A percentile compares a stretch with the other conserved stretches of the same genome.
phyloP scores from a whole-genome alignment of 208 protist species.

The Acanthamoeba divionensis region DNA sequence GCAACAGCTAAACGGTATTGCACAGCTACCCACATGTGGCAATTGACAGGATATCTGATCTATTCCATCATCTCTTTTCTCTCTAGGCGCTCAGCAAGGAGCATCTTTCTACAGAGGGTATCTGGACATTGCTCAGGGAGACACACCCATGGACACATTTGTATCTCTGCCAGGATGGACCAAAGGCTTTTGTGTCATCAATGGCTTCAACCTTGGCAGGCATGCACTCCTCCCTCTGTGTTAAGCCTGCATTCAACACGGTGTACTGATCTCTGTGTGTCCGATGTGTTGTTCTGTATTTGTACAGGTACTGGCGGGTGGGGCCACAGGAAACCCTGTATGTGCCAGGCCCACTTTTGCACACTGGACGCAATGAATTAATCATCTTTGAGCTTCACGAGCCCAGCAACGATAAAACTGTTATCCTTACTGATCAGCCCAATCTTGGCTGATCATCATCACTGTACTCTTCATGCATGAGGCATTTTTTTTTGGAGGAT shows the following conservation, averaged over 20 bases:
- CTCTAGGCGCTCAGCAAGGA: no score
- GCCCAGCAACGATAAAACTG: background rate
- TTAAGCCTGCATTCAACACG: background rate
- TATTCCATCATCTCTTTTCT: no score
- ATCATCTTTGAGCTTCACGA: background rate
- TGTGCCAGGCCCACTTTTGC: background rate
- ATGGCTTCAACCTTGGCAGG: constrained; percentile 16
- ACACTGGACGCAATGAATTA: background rate
- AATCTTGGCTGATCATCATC: no score
- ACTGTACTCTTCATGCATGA: no score
- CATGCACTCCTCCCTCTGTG: background rate
- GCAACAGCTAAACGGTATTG: no score
- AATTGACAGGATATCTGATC: no score
- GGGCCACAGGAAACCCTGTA: constrained; percentile 14
- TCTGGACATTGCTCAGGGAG: background rate
- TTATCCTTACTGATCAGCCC: background rate
- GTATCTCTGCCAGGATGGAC: background rate
- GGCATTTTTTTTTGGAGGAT: no score
- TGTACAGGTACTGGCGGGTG: background rate
- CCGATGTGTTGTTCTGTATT: background rate
- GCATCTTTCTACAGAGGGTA: background rate
- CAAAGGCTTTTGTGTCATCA: background rate
- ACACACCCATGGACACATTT: background rate
- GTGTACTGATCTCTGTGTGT: background rate
- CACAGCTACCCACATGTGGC: no score